Conservation (phyloP, 2,329 filamentous ascomycete species). For the Nothopassalora personata region DNA sequence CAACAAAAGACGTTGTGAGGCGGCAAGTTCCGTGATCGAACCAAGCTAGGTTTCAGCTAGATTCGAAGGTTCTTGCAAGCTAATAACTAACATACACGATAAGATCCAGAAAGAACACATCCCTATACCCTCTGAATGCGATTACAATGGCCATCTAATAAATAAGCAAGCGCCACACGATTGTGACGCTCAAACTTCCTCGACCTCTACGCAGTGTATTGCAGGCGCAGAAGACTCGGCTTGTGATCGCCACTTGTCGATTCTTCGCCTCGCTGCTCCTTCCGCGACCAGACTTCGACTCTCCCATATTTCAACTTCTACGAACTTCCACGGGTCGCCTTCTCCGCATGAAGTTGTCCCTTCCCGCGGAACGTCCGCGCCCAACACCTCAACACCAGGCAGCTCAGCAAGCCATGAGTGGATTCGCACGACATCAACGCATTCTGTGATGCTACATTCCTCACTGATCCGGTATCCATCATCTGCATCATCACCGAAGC, state of each 20-base stretch:
- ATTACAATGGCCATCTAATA: not conserved
- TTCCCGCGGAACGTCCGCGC: not conserved
- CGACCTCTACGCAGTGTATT: not conserved
- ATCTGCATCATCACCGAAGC: conserved; percentile 14
- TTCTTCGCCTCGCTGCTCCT: not conserved
- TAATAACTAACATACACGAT: no score
- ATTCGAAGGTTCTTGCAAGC: no score
- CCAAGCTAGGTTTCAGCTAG: no score
- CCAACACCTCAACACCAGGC: not conserved
- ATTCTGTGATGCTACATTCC: conserved; percentile 6
- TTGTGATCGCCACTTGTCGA: not conserved
- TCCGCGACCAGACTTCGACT: conserved; percentile 2
- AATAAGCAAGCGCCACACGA: not conserved
- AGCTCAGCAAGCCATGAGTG: conserved; percentile 5
- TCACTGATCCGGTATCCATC: conserved; percentile 14
- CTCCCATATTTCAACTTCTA: conserved; percentile 17
- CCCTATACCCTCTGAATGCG: not conserved
- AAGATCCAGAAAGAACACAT: not conserved
- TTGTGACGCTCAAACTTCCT: not conserved
- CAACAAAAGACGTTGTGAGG: not conserved
- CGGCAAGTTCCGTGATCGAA: not conserved
- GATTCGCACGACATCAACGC: not conserved
- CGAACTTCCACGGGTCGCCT: conserved; percentile 10
- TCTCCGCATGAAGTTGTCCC: not conserved
- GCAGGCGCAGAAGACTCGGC: not conserved